Evolutionary conservation across 1,139 yeast species (phyloP).

Genomic region (Saccharomyces hybrid): DNA sequence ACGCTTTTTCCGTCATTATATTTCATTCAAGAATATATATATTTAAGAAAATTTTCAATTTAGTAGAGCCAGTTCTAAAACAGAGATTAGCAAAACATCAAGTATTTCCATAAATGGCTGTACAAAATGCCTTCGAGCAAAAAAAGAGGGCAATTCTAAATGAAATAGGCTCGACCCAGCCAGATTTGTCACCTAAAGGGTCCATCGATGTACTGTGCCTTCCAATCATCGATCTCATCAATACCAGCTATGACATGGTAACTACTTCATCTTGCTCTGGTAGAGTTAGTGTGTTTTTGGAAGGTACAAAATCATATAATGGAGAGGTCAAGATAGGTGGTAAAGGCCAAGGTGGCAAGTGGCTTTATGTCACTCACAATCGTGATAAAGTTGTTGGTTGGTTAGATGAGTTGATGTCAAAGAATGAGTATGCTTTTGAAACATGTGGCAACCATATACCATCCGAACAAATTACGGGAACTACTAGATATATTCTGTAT

Average conservation of each 20-base stretch:
- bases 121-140: conserved; percentile 54
- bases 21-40: too few species aligned
- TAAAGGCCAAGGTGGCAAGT: conserved; percentile 77
- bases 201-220: conserved; percentile 63
- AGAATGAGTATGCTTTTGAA: conserved; percentile 7
- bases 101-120: conserved; percentile 10
- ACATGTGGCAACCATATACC: conserved; percentile 3
- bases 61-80: too few species aligned
- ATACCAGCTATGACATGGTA: conserved; percentile 56
- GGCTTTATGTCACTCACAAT: conserved; percentile 80
- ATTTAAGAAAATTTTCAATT: too few species aligned
- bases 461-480: conserved; percentile 5
- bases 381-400: conserved; percentile 43
- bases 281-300: conserved; percentile 70
- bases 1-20: too few species aligned
- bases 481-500: conserved; percentile 48
- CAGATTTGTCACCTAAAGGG: conserved; percentile 80
- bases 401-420: conserved; percentile 33
- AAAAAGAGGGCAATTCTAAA: conserved; percentile 53
- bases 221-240: conserved; percentile 64
- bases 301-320: conserved; percentile 40
- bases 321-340: conserved; percentile 50
- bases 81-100: too few species aligned
- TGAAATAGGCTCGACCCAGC: conserved; percentile 44
- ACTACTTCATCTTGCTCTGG: conserved; percentile 90